These are phyloP conservation scores for Wickerhamomyces sp. DNA, from an alignment of 1,139 yeast genomes.

Conservation along the genomic window DNA sequence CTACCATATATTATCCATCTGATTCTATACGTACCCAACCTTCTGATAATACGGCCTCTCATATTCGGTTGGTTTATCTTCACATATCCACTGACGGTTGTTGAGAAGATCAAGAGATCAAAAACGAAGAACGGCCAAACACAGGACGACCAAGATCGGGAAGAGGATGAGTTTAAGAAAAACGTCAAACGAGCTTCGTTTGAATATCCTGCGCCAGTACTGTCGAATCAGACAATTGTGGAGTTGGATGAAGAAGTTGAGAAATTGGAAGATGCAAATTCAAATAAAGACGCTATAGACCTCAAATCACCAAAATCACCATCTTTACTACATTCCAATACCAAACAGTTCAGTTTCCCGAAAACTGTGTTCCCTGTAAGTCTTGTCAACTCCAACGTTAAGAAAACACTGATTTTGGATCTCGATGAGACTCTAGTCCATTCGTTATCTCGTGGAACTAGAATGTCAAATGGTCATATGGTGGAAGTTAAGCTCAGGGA, in stretches of 20 bases:
- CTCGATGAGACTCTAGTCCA: slow-evolving; percentile 93
- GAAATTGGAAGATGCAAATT: slow-evolving; percentile 19
- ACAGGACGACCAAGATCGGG: slow-evolving; percentile 13
- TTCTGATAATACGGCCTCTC: slow-evolving; percentile 41
- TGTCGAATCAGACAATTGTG: slow-evolving; percentile 13
- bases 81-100: slow-evolving; percentile 44
- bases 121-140: not conserved
- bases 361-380: slow-evolving; percentile 41
- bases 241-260: slow-evolving; percentile 24
- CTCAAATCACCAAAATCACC: slow-evolving; percentile 52
- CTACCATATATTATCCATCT: slow-evolving; percentile 14
- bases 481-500: slow-evolving; percentile 74
- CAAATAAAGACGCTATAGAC: slow-evolving; percentile 32
- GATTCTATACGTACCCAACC: slow-evolving; percentile 37
- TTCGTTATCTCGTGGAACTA: slow-evolving; percentile 67
- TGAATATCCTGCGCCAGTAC: not conserved
- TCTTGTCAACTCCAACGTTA: slow-evolving; percentile 34
- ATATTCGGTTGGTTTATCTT: slow-evolving; percentile 37
- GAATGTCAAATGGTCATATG: slow-evolving; percentile 59
- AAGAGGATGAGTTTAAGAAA: not conserved
- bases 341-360: slow-evolving; percentile 20
- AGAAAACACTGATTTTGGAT: slow-evolving; percentile 77
- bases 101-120: slow-evolving; percentile 24
- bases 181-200: not conserved
- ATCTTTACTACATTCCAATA: slow-evolving; percentile 10